phyloP scores from a whole-genome alignment of 345 rosid species.

The Populus euphratica region DNA sequence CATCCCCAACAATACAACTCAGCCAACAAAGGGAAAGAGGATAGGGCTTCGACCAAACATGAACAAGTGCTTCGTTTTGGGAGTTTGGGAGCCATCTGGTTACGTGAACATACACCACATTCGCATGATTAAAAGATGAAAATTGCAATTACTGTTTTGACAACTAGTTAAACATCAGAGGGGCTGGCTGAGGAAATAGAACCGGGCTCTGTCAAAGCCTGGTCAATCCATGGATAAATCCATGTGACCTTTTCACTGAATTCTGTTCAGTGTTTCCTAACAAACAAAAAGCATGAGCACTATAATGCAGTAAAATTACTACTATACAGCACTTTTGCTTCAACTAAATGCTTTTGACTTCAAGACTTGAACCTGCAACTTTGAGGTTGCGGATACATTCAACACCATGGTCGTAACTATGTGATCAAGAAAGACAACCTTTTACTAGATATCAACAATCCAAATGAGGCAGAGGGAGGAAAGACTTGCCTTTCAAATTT shows the following conservation, averaged over 20 bases:
- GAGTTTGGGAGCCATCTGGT: not conserved
- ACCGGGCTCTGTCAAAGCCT: not conserved
- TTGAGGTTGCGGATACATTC: not conserved
- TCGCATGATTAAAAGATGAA: not conserved
- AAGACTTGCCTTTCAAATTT: slow-evolving; percentile 25
- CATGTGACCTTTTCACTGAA: not conserved
- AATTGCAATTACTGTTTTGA: not conserved
- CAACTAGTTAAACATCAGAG: not conserved
- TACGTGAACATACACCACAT: not conserved
- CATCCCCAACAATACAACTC: not conserved
- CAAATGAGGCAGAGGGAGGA: not conserved
- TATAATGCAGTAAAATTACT: not conserved
- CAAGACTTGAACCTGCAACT: not conserved
- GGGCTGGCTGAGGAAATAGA: not conserved
- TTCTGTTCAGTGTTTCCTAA: not conserved
- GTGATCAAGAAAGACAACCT: not conserved
- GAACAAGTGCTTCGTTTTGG: not conserved
- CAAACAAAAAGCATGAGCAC: not conserved
- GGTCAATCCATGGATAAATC: not conserved
- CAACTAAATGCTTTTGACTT: not conserved
- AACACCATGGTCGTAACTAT: not conserved
- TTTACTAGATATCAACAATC: not conserved
- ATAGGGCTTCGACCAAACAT: not conserved
- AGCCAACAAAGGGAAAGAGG: not conserved
- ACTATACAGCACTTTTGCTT: not conserved